phyloP scores from a whole-genome alignment of 495 filamentous ascomycete species.

The Cercophora sp. region DNA sequence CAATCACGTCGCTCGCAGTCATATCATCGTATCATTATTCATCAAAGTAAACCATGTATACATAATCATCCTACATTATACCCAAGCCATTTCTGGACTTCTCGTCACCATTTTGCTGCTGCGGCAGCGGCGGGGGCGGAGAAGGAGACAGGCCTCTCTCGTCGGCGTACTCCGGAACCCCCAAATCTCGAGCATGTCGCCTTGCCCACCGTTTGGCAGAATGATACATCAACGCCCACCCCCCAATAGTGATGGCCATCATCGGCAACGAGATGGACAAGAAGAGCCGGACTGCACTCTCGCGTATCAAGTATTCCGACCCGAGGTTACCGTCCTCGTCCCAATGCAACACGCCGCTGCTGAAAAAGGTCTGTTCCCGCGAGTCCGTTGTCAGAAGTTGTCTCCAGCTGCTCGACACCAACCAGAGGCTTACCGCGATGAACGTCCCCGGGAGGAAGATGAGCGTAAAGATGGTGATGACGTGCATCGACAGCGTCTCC shows the following conservation, averaged over 20 bases:
- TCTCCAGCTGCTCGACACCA: not conserved
- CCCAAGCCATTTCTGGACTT: not conserved
- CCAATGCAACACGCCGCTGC: constrained; percentile 28
- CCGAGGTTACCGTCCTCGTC: constrained; percentile 18
- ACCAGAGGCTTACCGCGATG: constrained; percentile 29
- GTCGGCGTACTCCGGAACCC: not conserved
- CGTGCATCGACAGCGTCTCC: constrained; percentile 40
- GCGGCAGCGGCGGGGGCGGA: not conserved
- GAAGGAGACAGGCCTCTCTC: not conserved
- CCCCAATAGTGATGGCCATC: constrained; percentile 20
- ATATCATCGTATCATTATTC: too few relatives aligned
- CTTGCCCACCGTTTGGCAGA: constrained; percentile 6
- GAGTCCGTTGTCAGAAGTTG: not conserved
- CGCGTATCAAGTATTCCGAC: constrained; percentile 19
- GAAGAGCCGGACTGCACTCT: constrained; percentile 17
- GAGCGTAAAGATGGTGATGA: constrained; percentile 39
- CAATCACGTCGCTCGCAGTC: too few relatives aligned
- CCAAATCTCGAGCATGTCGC: not conserved
- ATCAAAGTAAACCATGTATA: too few relatives aligned
- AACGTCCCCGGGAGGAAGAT: constrained; percentile 42
- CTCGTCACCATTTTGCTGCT: not conserved
- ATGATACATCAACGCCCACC: constrained; percentile 15
- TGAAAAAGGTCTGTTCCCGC: constrained; percentile 29
- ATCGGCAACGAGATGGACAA: constrained; percentile 22
- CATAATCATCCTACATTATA: not conserved